Conservation (phyloP, 2,329 filamentous ascomycete genomes). For the Apiospora sp. region DNA sequence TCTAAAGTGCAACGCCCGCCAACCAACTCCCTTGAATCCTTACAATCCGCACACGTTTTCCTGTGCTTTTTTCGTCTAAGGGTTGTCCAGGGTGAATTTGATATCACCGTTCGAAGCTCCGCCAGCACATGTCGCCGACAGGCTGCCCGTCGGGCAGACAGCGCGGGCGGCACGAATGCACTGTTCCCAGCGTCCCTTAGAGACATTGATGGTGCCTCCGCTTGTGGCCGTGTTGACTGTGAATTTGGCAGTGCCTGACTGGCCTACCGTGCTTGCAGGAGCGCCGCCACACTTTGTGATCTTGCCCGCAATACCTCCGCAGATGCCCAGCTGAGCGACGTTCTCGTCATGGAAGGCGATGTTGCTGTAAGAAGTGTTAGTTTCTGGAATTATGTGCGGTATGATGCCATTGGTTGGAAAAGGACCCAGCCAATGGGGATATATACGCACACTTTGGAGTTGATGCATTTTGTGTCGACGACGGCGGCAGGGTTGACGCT, state of each 20-base stretch:
- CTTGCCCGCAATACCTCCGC: constrained; percentile 58
- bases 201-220: constrained; percentile 60
- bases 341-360: constrained; percentile 59
- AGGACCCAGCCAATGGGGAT: not conserved
- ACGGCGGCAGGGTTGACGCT: constrained; percentile 51
- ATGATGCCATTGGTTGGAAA: not conserved
- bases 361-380: constrained; percentile 39
- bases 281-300: constrained; percentile 55
- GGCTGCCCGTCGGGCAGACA: constrained; percentile 58
- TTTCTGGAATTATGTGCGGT: not conserved
- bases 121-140: constrained; percentile 55
- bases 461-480: constrained; percentile 49
- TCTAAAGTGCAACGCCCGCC: not conserved
- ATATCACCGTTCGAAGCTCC: constrained; percentile 57
- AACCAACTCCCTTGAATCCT: not conserved
- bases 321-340: constrained; percentile 57
- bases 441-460: constrained; percentile 49
- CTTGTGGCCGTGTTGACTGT: constrained; percentile 49
- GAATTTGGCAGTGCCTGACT: constrained; percentile 57
- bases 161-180: constrained; percentile 61
- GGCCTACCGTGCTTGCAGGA: constrained; percentile 53
- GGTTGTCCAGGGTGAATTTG: constrained; percentile 48
- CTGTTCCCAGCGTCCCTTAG: constrained; percentile 60
- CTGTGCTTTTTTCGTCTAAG: constrained; percentile 27
- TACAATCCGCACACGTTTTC: not conserved